phyloP scores from a whole-genome alignment of 1,284 basidiomycete genomes.

The Fomes fomentarius region DNA sequence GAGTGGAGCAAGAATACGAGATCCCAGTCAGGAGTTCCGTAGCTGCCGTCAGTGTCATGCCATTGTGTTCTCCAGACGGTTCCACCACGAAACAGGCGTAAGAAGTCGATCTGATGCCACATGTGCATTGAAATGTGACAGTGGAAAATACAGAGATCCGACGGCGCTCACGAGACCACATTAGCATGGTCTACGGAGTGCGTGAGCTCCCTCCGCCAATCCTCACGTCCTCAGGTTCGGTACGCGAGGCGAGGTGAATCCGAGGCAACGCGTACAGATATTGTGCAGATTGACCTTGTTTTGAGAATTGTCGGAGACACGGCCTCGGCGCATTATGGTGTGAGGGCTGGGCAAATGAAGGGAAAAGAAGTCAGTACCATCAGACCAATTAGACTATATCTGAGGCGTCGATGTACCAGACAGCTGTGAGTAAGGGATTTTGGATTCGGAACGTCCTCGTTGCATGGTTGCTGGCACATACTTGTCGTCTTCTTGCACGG shows the following conservation, averaged over 20 bases:
- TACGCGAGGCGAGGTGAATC: neutral
- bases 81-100: neutral
- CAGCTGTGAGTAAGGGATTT: conserved; percentile 16
- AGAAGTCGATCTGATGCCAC: neutral
- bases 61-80: conserved; percentile 1
- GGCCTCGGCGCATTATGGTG: conserved; percentile 1
- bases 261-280: neutral
- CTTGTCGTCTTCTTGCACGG: neutral
- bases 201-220: no score
- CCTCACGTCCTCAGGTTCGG: no score
- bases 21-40: conserved; percentile 3
- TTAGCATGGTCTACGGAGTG: neutral
- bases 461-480: neutral
- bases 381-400: conserved; percentile 17
- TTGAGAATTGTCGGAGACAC: conserved; percentile 7
- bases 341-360: conserved; percentile 8
- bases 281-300: conserved; percentile 6
- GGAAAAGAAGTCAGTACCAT: conserved; percentile 9
- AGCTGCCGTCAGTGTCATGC: conserved; percentile 17
- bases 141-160: neutral
- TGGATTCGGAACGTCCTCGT: neutral
- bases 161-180: neutral
- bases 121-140: neutral
- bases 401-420: conserved; percentile 10
- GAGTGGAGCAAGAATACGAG: conserved; percentile 2